Evolutionary conservation across 768 basidiomycete genomes (phyloP).

Genomic region (Porphyrellus cyaneotinctus): DNA sequence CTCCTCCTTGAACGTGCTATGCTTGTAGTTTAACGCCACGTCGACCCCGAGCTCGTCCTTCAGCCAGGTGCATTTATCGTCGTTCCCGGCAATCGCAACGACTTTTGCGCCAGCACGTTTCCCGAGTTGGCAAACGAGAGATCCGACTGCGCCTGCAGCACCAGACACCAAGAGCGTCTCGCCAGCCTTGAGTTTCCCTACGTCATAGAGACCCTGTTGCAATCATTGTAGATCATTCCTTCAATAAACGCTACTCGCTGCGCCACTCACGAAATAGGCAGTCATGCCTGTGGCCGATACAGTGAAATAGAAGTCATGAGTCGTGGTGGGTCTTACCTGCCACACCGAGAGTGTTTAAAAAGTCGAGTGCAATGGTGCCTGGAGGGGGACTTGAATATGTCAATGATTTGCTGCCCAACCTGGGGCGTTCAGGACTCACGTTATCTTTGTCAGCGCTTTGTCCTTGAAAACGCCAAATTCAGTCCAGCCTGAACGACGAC

Average conservation of each 20-base stretch:
- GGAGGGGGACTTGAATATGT: slow-evolving; percentile 43
- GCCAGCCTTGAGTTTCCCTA: slow-evolving; percentile 76
- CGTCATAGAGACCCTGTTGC: slow-evolving; percentile 71
- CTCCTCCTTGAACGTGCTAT: slow-evolving; percentile 60
- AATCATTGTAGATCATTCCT: not conserved
- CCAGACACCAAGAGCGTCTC: slow-evolving; percentile 86
- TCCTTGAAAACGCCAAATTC: slow-evolving; percentile 69
- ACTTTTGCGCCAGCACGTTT: slow-evolving; percentile 78
- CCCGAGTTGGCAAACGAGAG: slow-evolving; percentile 78
- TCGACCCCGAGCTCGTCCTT: slow-evolving; percentile 79
- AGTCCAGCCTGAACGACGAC: slow-evolving; percentile 56
- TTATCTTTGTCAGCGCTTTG: slow-evolving; percentile 45
- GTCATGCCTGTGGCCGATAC: slow-evolving; percentile 58
- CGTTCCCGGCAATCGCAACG: slow-evolving; percentile 80
- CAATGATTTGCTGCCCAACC: not conserved
- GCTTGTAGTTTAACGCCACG: slow-evolving; percentile 85
- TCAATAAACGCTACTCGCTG: not conserved
- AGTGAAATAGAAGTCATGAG: not conserved
- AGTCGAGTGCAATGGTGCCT: slow-evolving; percentile 68
- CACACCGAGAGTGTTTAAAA: slow-evolving; percentile 75
- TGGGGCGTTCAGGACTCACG: slow-evolving; percentile 40
- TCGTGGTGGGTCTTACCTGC: slow-evolving; percentile 47
- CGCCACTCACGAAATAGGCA: slow-evolving; percentile 73
- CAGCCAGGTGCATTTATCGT: slow-evolving; percentile 86
- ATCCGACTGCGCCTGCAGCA: slow-evolving; percentile 89